Evolutionary conservation across 2,329 filamentous ascomycete species (phyloP), one percentile per base, ranked within the genome.

Genomic region (Penicillium sp.): DNA sequence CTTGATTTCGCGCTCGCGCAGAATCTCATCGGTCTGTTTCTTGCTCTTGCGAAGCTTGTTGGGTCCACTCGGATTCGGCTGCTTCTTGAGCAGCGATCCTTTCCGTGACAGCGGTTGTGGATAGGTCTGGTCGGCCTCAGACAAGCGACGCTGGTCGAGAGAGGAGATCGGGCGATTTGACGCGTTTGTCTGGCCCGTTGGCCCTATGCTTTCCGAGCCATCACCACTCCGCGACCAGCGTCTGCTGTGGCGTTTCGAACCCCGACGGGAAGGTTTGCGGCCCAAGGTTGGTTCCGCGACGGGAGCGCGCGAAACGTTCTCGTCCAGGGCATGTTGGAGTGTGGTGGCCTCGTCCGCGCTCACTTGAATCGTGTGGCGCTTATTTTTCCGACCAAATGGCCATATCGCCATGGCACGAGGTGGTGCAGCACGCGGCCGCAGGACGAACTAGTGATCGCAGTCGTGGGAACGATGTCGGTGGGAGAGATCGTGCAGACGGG

Each of bases 1-100:
- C 73, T 89, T 91, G 72, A 97, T 93, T 77, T 97, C 92, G 64
- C 91, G 91, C 77, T 97, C 93, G 59, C 94, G 85, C 60, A 89
- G 84, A 72, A 87, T 86, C 64, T 96, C 91, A 64, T 89, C 84
- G 68, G 89, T 88, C 70, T 89, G 88, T 69, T 89, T 86, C 78
- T 91, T 96, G 80, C 87, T 92, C 63, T 89, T 88, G 61, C 88
- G 85, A 55, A 85, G 78, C 30, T 89, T 78, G 26, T 81, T 75
- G 6, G 80, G 80, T 54, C 87, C 85, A 65, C 84, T 82, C 59
- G 83, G 82, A 64, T 82, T 56, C n/a, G 28, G 82, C 68, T 85
- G 85, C 74, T 89, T 91, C 63, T 79, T 80, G 62, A 81, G 74
- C 62, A 81, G 82, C 62, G 81, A 84, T 63, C 78, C 73, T 67